phyloP scores from a whole-genome alignment of 2,329 filamentous ascomycete species.

The Trichoderma aggressivum region DNA sequence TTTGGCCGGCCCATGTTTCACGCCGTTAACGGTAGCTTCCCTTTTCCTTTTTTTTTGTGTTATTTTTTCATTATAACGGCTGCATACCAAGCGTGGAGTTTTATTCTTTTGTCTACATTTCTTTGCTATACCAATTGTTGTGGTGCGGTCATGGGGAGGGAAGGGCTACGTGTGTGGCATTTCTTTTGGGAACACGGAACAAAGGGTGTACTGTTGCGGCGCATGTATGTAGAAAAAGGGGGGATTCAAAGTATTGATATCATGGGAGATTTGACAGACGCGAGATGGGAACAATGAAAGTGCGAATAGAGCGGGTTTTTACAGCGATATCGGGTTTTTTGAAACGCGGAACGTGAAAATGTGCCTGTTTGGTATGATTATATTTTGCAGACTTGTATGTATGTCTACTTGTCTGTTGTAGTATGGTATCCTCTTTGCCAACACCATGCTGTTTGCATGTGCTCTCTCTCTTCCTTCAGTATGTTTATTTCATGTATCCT shows the following conservation, averaged over 20 bases:
- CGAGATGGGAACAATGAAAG: not conserved
- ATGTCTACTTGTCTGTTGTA: not conserved
- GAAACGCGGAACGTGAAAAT: not conserved
- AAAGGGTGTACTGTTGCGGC: not conserved
- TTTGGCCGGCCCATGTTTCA: not conserved
- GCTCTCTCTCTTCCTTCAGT: not conserved
- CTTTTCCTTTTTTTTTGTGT: not conserved
- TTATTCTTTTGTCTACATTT: not conserved
- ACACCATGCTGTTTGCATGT: not conserved
- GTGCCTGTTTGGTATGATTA: not conserved
- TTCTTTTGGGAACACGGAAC: not conserved
- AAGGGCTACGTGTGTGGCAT: not conserved
- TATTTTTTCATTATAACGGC: not conserved
- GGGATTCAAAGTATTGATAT: not conserved
- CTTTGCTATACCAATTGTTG: not conserved
- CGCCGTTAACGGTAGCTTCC: not conserved
- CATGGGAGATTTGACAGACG: not conserved
- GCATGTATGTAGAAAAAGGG: not conserved
- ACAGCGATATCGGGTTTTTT: not conserved
- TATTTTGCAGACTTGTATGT: not conserved
- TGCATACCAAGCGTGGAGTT: conserved; percentile 16
- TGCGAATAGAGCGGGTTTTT: not conserved
- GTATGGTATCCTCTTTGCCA: not conserved
- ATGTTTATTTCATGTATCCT: not conserved
- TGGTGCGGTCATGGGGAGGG: not conserved